Evolutionary conservation across 176 grass and related monocot genomes (phyloP).

Genomic region (Triticum dicoccoides): DNA sequence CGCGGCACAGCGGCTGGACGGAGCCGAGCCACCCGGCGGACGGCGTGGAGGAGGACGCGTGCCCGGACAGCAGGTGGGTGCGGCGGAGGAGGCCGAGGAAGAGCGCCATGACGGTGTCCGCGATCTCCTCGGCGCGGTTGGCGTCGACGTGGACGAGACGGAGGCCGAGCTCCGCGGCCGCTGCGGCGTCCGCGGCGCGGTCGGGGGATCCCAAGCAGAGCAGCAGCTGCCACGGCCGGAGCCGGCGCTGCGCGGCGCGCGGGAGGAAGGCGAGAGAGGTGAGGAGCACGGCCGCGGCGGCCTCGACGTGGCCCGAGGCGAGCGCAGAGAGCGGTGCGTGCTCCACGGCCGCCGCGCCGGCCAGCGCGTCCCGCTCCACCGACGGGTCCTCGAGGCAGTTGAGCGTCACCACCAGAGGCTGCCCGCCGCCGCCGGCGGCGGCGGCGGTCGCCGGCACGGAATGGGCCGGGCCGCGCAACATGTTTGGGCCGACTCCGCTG

Average conservation of each 20-base stretch:
- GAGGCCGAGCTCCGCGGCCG: conserved; percentile 81
- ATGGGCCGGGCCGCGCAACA: conserved; percentile 44
- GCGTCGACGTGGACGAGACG: conserved; percentile 76
- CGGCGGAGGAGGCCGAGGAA: conserved; percentile 82
- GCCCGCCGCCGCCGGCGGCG: not conserved
- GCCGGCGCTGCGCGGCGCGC: conserved; percentile 76
- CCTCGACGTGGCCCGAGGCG: conserved; percentile 55
- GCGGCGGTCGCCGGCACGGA: not conserved
- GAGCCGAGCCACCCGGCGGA: conserved; percentile 73
- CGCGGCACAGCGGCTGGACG: conserved; percentile 78
- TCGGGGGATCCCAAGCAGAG: conserved; percentile 80
- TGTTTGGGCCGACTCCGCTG: conserved; percentile 35
- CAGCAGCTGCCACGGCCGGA: conserved; percentile 87
- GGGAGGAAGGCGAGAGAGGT: conserved; percentile 83
- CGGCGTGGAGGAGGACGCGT: conserved; percentile 47
- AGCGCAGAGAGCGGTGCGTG: conserved; percentile 67
- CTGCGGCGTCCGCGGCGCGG: conserved; percentile 64
- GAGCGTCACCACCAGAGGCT: conserved; percentile 66
- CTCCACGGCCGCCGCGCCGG: conserved; percentile 62
- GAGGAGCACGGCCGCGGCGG: conserved; percentile 64
- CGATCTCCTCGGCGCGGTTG: conserved; percentile 77
- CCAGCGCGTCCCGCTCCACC: conserved; percentile 63
- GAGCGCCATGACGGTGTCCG: conserved; percentile 94
- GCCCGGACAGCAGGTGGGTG: conserved; percentile 75
- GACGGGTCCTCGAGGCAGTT: conserved; percentile 83